Evolutionary conservation across 2,329 filamentous ascomycete genomes (phyloP).

Genomic region (Xylaria sp.): DNA sequence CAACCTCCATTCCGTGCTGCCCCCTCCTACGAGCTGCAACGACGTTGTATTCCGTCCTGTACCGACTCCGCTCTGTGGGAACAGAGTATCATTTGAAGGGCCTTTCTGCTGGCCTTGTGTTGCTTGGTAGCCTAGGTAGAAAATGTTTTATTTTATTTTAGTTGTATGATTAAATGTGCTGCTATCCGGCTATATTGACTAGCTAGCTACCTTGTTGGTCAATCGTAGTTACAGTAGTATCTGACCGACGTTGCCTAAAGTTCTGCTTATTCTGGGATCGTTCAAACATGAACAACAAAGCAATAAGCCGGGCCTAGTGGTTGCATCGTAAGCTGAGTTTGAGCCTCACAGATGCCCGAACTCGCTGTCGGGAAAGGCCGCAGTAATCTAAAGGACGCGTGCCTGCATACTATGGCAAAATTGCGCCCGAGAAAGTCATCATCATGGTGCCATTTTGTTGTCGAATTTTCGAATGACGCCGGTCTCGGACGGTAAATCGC

Average conservation of each 20-base stretch:
- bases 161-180: not conserved
- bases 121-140: conserved; percentile 4
- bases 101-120: conserved; percentile 5
- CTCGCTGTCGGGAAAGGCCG: conserved; percentile 27
- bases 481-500: conserved; percentile 34
- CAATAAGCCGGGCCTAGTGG: not conserved
- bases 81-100: conserved; percentile 8
- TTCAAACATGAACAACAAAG: conserved; percentile 12
- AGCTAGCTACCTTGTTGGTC: conserved; percentile 5
- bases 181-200: conserved; percentile 13
- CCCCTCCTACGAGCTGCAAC: conserved; percentile 5
- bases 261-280: not conserved
- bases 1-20: conserved; percentile 21
- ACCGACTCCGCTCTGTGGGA: conserved; percentile 2
- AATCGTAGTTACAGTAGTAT: conserved; percentile 12
- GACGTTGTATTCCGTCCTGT: conserved; percentile 23
- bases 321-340: conserved; percentile 3
- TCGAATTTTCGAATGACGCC: conserved; percentile 25
- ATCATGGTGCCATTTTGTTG: conserved; percentile 5
- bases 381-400: not conserved
- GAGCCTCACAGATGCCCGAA: conserved; percentile 20
- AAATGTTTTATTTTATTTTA: not conserved
- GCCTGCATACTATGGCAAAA: not conserved
- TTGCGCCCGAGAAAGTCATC: conserved; percentile 1
- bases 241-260: conserved; percentile 12